Evolutionary conservation across 2,329 filamentous ascomycete genomes (phyloP).

Genomic region (Mycocentrospora acerina): DNA sequence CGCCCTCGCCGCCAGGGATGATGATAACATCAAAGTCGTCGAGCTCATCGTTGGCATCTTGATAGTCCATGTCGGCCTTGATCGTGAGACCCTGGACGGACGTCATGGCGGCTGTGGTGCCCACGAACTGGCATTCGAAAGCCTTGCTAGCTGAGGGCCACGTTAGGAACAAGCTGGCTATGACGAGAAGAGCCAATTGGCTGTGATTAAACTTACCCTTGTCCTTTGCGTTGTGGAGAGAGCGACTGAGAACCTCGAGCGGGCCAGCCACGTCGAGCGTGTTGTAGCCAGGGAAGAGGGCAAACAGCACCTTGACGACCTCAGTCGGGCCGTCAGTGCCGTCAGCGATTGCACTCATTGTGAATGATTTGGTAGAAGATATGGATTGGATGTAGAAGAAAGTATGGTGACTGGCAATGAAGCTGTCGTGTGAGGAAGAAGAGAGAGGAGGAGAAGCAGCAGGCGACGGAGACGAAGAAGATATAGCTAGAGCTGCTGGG

Average conservation of each 20-base stretch:
- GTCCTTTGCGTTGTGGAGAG: constrained; percentile 57
- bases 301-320: constrained; percentile 64
- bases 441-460: constrained; percentile 8
- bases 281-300: constrained; percentile 58
- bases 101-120: constrained; percentile 48
- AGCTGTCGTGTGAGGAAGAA: constrained; percentile 20
- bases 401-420: constrained; percentile 15
- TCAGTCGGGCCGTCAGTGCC: constrained; percentile 50
- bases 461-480: constrained; percentile 3
- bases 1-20: constrained; percentile 70
- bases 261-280: constrained; percentile 60
- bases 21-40: constrained; percentile 79
- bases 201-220: constrained; percentile 42
- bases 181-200: constrained; percentile 1
- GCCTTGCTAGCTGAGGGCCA: constrained; percentile 50
- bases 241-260: constrained; percentile 58
- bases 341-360: constrained; percentile 44
- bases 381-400: constrained; percentile 19
- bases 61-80: constrained; percentile 73
- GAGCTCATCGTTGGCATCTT: constrained; percentile 72
- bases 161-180: constrained; percentile 22
- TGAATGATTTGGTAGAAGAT: constrained; percentile 26
- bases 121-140: constrained; percentile 56
- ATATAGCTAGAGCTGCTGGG: no score
- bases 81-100: constrained; percentile 67